These are phyloP conservation scores for Paulownia fortunei DNA, from an alignment of 257 asterid species.

Conservation along the genomic window DNA sequence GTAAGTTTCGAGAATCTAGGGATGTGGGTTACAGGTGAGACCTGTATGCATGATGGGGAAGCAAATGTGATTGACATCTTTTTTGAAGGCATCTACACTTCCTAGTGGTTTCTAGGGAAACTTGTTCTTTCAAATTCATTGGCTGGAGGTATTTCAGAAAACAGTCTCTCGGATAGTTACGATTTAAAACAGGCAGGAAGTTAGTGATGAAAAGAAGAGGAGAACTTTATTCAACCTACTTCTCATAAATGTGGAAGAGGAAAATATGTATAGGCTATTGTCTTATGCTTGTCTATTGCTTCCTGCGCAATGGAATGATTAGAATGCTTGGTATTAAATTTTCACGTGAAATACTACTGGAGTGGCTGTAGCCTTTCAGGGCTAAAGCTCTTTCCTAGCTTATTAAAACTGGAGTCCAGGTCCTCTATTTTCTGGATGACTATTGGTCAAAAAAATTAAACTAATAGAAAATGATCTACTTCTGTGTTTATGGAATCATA, in stretches of 20 bases:
- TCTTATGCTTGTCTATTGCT: background rate
- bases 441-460: background rate
- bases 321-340: background rate
- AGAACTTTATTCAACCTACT: background rate
- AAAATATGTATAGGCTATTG: background rate
- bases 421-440: no score
- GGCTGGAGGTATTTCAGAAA: background rate
- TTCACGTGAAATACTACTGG: background rate
- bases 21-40: conserved; percentile 9
- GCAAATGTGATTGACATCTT: conserved; percentile 13
- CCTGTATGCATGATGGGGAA: conserved; percentile 16
- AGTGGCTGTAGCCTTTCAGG: background rate
- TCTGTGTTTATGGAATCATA: background rate
- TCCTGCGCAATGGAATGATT: background rate
- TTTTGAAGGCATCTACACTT: background rate
- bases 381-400: no score
- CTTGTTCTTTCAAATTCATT: background rate
- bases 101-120: background rate
- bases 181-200: background rate
- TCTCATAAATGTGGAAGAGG: background rate
- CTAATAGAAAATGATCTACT: background rate
- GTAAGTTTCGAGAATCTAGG: background rate
- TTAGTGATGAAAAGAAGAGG: background rate
- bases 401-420: no score
- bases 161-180: background rate